Percentiles rank a stretch among this genome's conserved stretches.
Conservation (phyloP, 768 basidiomycete species). For the Pulveroboletus sp. region DNA sequence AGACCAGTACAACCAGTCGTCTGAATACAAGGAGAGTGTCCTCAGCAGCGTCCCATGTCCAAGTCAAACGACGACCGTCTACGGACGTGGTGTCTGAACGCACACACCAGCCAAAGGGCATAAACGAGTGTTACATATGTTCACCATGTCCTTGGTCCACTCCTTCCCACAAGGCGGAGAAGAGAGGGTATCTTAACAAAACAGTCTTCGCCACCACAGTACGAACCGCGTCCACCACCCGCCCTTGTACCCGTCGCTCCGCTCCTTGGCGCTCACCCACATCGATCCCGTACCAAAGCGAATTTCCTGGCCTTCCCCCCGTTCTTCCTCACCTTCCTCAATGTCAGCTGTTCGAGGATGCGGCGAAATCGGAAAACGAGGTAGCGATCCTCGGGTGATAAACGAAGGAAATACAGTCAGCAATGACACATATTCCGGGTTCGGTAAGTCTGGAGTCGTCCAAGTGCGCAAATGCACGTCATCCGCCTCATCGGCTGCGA, state of each 20-base stretch:
- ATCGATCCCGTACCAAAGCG: slow-evolving; percentile 80
- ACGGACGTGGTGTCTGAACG: slow-evolving; percentile 22
- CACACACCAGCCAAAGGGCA: slow-evolving; percentile 17
- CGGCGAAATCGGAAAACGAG: slow-evolving; percentile 55
- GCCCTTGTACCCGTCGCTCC: slow-evolving; percentile 66
- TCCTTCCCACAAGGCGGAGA: background rate
- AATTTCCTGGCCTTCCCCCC: slow-evolving; percentile 51
- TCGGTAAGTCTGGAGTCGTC: slow-evolving; percentile 74
- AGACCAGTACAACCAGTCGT: background rate
- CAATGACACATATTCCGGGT: slow-evolving; percentile 67
- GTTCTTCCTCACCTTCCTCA: slow-evolving; percentile 63
- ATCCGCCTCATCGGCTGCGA: slow-evolving; percentile 30
- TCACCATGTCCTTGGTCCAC: slow-evolving; percentile 21
- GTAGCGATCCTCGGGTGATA: slow-evolving; percentile 62
- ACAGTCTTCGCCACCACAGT: slow-evolving; percentile 74
- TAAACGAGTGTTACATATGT: slow-evolving; percentile 34
- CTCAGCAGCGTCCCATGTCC: slow-evolving; percentile 18
- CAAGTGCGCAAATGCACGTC: slow-evolving; percentile 68
- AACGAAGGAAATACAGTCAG: slow-evolving; percentile 75
- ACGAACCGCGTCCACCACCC: slow-evolving; percentile 76
- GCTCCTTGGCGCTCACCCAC: slow-evolving; percentile 63
- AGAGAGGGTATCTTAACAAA: slow-evolving; percentile 49
- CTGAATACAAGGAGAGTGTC: slow-evolving; percentile 1
- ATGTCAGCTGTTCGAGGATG: slow-evolving; percentile 48
- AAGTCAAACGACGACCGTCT: slow-evolving; percentile 21